Evolutionary conservation across 2,329 filamentous ascomycete genomes (phyloP).

Genomic region (Clarireedia monteithiana): DNA sequence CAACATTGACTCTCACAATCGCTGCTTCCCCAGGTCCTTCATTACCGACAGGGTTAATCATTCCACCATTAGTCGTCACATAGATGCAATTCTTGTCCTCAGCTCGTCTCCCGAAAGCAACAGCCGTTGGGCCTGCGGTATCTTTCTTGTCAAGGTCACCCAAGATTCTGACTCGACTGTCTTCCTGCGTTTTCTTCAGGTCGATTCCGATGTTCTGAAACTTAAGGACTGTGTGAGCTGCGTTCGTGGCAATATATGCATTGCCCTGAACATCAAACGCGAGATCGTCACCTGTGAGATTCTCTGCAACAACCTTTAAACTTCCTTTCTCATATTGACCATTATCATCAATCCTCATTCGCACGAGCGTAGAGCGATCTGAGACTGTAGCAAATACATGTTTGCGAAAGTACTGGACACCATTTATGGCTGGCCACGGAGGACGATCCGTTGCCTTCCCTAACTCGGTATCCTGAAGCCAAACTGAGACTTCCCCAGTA

Average conservation of each 20-base stretch:
- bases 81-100: neutral
- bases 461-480: neutral
- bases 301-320: neutral
- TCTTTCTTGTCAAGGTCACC: neutral
- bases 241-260: neutral
- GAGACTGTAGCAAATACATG: neutral
- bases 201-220: neutral
- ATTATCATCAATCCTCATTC: neutral
- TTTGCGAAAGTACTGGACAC: neutral
- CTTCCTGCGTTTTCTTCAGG: neutral
- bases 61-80: conserved; percentile 1
- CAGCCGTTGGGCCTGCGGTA: neutral
- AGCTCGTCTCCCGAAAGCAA: neutral
- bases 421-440: neutral
- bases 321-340: neutral
- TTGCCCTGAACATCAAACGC: neutral
- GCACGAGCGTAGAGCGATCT: neutral
- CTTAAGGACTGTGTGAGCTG: neutral
- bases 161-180: neutral
- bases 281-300: neutral
- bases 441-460: neutral
- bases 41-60: neutral
- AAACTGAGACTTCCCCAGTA: neutral
- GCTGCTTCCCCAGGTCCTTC: neutral
- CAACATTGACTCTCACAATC: neutral